phyloP scores from a whole-genome alignment of 2,329 filamentous ascomycete genomes.

The Hymenoscyphus repandus region DNA sequence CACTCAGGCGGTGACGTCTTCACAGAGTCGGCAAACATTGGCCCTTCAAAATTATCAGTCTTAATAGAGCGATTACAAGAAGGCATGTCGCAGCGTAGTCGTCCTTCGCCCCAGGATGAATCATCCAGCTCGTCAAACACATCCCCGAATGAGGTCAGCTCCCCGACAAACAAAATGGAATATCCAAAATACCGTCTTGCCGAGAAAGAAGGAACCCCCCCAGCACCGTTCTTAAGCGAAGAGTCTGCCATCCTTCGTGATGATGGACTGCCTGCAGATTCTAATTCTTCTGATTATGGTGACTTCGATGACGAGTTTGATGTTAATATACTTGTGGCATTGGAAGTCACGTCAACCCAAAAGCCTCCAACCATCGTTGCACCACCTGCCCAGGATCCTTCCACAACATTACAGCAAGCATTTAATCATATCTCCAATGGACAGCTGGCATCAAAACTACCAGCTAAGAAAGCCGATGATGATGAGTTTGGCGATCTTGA shows the following conservation, averaged over 20 bases:
- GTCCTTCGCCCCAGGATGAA: constrained; percentile 2
- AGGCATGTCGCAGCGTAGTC: constrained; percentile 36
- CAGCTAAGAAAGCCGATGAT: constrained; percentile 15
- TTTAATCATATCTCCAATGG: too few species aligned
- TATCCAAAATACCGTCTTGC: background rate
- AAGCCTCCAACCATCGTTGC: background rate
- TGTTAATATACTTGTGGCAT: constrained; percentile 42
- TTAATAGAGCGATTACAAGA: constrained; percentile 62
- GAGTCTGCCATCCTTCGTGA: too few species aligned
- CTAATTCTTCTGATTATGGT: constrained; percentile 29
- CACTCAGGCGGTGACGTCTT: constrained; percentile 32
- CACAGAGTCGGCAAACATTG: constrained; percentile 37
- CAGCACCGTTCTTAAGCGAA: too few species aligned
- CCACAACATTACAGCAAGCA: too few species aligned
- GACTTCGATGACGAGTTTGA: constrained; percentile 45
- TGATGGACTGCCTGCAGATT: constrained; percentile 1
- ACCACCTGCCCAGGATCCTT: too few species aligned
- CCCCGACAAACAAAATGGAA: background rate
- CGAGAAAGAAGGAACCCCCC: too few species aligned
- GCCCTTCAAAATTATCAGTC: constrained; percentile 51
- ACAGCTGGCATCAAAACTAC: too few species aligned
- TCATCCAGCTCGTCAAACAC: constrained; percentile 40
- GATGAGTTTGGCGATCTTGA: constrained; percentile 65
- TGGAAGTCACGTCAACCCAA: constrained; percentile 40
- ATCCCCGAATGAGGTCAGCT: constrained; percentile 18